Base-by-base conservation (phyloP, 306 rosid genomes). In the Acacia melanoxylon region DNA sequence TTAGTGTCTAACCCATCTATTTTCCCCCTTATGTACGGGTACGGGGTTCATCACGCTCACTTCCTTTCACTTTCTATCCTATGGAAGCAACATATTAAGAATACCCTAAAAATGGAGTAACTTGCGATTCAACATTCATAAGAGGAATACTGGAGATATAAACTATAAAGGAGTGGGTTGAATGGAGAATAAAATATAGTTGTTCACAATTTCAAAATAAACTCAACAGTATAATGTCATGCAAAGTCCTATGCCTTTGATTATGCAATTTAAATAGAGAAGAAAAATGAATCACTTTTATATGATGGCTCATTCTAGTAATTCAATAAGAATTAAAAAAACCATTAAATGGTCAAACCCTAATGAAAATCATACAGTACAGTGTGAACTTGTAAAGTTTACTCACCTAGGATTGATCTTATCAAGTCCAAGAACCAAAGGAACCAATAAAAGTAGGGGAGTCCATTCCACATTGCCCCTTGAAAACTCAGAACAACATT, bases 391-490 rank as follows among this genome's bases (percentile, higher is more conserved):
- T 72, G 81, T 49, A 76, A 83, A 70, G 44, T 54, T 40, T 46
- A 82, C 87, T 61, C 75, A 92, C 98, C 99, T 92, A 51, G 95
- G 97, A 83, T 95, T 95, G 68, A 95, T 84, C 81, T 94, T 92
- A 83, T 95, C 99, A 70, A 93, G 99, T 85, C 99, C 99, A 81
- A 95, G 99, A 86, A 95, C 99, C 91, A 95, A 85, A 77, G 99
- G 99, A 81, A 95, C 99, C 88, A 95, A 76, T 81, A 95, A 86
- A 81, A 95, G 99, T 62, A 95, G 88, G 56, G 99, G 98, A 6
- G 94, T 83, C 99, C 99, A 95, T 80, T 83, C 85, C 76, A 61
- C 83, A 71, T 59, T 80, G 46, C 90, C 93, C 80, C 76, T 82
- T 31, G 93, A 85, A 49, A 88, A 88, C 80, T 95, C 98, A 37